Evolutionary conservation across 148 eudicot genomes (phyloP), one percentile per base, ranked within the genome.

Genomic region (Camellia lanceoleosa): DNA sequence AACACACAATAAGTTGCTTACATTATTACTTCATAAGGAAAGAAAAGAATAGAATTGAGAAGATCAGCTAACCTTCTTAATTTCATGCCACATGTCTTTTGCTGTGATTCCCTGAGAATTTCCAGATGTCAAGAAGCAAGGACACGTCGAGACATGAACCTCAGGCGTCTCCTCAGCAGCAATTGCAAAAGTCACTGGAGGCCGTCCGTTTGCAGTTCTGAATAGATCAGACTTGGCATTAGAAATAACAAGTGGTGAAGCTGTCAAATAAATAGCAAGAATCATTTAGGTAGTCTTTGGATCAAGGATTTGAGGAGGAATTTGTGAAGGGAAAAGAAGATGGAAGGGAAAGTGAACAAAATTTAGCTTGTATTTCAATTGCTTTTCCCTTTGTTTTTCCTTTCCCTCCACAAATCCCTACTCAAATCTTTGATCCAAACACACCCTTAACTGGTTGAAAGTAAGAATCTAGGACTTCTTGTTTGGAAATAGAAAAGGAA

Each of bases 21-120:
- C 3, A 5, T 15, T 5, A 16, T 6, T n/a, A 77, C 38, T 30
- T 30, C 38, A 30, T 1, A 30, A 1, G 38, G 38, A 30, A 30
- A 10, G 23, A 68, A 69, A 44, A 69, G 7, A 49, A 23, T 4
- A 61, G 30, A 71, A 46, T 55, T 65, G 30, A 71, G 43, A 54
- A 73, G 12, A 44, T 47, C 62, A 41, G 59, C 87, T 23, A 72
- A 95, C 98, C 93, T 92, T 90, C 88, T 91, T 95, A 14, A 95
- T 85, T 83, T 91, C 97, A 76, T 84, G 74, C 98, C 98, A 95
- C 92, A 92, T 88, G 69, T 92, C 95, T 85, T 89, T 88, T 71
- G 98, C 98, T 80, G 97, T 85, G 46, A 90, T 85, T 68, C 94
- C 98, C 69, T 89, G 84, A 11, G 91, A 84, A 75, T 91, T 89